Evolutionary conservation across 2,329 filamentous ascomycete species (phyloP), one percentile per base, ranked within the genome.

Genomic region (Bipolaris bicolor): DNA sequence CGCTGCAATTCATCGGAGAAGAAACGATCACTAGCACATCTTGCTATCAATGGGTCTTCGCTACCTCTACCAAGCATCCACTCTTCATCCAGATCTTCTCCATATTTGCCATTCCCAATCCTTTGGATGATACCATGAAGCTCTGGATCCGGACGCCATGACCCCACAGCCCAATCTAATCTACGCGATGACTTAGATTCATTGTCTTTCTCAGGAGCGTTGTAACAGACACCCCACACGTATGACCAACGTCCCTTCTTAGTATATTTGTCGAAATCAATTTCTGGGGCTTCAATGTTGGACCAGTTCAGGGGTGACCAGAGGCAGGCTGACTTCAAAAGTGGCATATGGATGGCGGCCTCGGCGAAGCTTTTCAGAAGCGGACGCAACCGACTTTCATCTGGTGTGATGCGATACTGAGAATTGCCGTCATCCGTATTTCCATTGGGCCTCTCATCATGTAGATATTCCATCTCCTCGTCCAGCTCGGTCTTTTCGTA

Each of bases 321-420:
- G 1, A 67, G 40, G n/a, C 39, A n/a, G 7, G 55, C 52, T 10
- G 63, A 31, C 46, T 52, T 50, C 7, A 67, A 41, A 13, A 29
- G 33, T 0, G 50, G 40, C 63, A 68, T 68, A 9, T 49, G 52
- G 4, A 52, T n/a, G 11, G 57, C 59, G 24, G 62, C 62, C 39
- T 63, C 63, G 15, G 64, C 61, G 44, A 68, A 67, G 2, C 26
- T 40, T 11, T 48, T 29, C 10, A 68, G 56, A 24, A 67, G 64
- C 7, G 58, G 63, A 3, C 26, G 24, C 4, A 62, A 22, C 5
- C 22, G 48, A 7, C 44, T 29, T 13, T 65, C 48, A 29, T 61
- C 62, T 9, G 65, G 64, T 16, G 34, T 15, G 0, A 64, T 50
- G 7, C 59, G 58, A 10, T 29, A 29, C 26, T 29, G 26, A 29